Base-by-base conservation (phyloP, 257 asterid species). In the Solanum sitiens region DNA sequence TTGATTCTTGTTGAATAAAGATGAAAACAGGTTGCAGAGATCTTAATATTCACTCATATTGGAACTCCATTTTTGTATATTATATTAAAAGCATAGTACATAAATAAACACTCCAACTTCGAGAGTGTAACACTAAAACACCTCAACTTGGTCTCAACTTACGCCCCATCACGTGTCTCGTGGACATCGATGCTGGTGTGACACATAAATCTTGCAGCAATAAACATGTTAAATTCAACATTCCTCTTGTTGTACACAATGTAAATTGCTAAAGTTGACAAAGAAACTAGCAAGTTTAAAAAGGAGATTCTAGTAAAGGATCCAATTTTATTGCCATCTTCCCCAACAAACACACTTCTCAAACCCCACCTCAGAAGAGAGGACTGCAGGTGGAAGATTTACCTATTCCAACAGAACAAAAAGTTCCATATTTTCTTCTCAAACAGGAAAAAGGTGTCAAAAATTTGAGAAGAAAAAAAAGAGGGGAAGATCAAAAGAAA, bases 301-400 rank as follows among this genome's bases (percentile, higher is more conserved):
- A 85, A 59, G 13, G 87, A 50, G 14, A 56, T 56, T 45, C 27
- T 75, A 15, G 13, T 14, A 4, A 71, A 88, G 85, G 75, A 65
- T 59, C 84, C 89, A 87, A 61, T 80, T 20, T 88, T 50, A 67
- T 88, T 88, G 56, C 89, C 63, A 80, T 87, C 83, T 47, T 83
- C 89, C 74, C 84, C 86, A 88, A 83, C 85, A 53, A 70, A 45
- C 92, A 88, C 89, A 86, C 89, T 88, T 50, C 37, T 86, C 87
- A 86, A 65, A 80, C 87, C 87, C 88, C 87, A 73, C 33, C 70
- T 70, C 86, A 85, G 86, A 73, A 72, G 47, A 83, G 85, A 75
- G 79, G 72, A 86, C 85, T 82, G 85, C 70, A 82, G 85, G 85
- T 82, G 85, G 85, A 82, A 82, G 85, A 82, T 71, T 71, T 2